Percentiles rank a stretch among this genome's conserved stretches.
Evolutionary conservation across 805 yeast genomes (phyloP).

Genomic region (Ogataea corticis): DNA sequence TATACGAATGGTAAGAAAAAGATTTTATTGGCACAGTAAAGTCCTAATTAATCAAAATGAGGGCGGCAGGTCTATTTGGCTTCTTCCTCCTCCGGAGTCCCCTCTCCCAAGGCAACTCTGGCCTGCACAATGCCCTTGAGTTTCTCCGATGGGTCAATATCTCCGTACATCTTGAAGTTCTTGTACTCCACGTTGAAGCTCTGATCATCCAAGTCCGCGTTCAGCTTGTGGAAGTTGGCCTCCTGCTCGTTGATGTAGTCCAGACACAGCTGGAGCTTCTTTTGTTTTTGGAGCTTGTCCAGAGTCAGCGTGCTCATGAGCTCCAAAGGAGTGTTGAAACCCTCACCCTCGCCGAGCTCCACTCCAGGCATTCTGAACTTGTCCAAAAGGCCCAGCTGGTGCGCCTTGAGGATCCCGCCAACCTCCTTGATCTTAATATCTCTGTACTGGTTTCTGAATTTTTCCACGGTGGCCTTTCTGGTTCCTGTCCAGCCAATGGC

Average conservation of each 20-base stretch:
- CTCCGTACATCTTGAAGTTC: constrained; percentile 68
- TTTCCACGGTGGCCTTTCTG: constrained; percentile 66
- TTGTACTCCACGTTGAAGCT: constrained; percentile 43
- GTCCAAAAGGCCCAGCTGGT: constrained; percentile 67
- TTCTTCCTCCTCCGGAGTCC: too few species aligned
- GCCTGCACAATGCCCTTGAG: constrained; percentile 40
- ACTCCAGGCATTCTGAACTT: constrained; percentile 60
- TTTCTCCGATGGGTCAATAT: constrained; percentile 47
- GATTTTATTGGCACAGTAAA: not conserved
- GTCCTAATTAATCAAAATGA: too few species aligned
- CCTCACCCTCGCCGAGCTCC: constrained; percentile 75
- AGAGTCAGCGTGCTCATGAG: constrained; percentile 7
- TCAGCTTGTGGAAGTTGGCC: constrained; percentile 43
- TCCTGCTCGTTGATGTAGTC: constrained; percentile 56
- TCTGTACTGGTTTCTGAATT: constrained; percentile 70
- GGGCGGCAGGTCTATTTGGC: constrained; percentile 4
- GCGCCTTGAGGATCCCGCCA: constrained; percentile 80
- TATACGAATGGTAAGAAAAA: not conserved
- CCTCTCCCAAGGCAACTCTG: constrained; percentile 40
- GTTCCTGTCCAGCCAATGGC: constrained; percentile 95
- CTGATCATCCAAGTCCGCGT: constrained; percentile 26
- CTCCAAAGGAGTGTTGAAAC: constrained; percentile 54
- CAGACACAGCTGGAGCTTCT: constrained; percentile 55
- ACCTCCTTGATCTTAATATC: constrained; percentile 58
- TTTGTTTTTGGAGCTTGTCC: constrained; percentile 34